Conservation (phyloP, 2,329 filamentous ascomycete species). For the Pseudonectria buxi region DNA sequence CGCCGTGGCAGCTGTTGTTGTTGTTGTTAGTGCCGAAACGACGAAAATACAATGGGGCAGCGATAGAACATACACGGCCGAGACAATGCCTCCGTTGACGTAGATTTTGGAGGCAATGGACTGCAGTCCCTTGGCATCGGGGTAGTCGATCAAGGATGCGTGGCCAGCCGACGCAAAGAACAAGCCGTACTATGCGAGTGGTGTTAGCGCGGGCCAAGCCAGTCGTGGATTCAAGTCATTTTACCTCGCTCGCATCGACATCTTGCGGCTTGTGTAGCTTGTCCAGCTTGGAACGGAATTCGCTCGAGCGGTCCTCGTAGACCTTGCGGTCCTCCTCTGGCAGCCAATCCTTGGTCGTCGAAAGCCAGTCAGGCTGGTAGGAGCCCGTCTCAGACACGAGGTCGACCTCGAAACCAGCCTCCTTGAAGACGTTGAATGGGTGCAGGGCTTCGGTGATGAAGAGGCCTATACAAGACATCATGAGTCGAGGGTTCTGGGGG, state of each 20-base stretch:
- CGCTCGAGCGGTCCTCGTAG: constrained; percentile 34
- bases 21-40: too few relatives aligned
- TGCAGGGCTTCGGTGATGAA: constrained; percentile 43
- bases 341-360: constrained; percentile 34
- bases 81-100: constrained; percentile 33
- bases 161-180: constrained; percentile 31
- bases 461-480: too few relatives aligned
- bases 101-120: constrained; percentile 34
- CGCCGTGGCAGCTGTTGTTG: constrained; percentile 24
- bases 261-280: constrained; percentile 30
- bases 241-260: constrained; percentile 12
- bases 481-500: too few relatives aligned
- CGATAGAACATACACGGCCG: constrained; percentile 24
- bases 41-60: too few relatives aligned
- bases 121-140: constrained; percentile 33
- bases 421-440: constrained; percentile 38
- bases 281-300: constrained; percentile 40
- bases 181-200: constrained; percentile 6
- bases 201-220: too few relatives aligned
- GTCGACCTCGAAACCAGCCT: constrained; percentile 40
- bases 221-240: too few relatives aligned
- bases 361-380: constrained; percentile 39
- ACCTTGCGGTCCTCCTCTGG: constrained; percentile 30
- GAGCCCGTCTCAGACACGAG: constrained; percentile 38
- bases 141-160: constrained; percentile 40